Evolutionary conservation across 352 stramenopile genomes (phyloP).

Genomic region (Nothophytophthora sp.): DNA sequence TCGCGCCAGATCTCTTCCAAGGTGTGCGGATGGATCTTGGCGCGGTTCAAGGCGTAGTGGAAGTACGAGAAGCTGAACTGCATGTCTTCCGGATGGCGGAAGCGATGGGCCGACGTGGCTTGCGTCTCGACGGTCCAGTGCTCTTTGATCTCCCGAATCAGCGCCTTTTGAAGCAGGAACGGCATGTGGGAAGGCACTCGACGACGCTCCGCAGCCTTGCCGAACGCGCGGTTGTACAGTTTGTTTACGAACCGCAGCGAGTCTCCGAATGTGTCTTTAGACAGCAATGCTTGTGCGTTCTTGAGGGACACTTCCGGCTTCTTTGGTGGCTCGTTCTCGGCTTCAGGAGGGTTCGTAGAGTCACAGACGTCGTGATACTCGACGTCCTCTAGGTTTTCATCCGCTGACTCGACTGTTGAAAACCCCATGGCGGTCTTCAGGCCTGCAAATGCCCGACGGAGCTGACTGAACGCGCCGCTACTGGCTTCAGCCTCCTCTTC

Average conservation of each 20-base stretch:
- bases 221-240: slow-evolving; percentile 90
- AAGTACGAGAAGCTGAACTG: slow-evolving; percentile 97
- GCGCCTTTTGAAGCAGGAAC: slow-evolving; percentile 89
- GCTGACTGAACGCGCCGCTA: slow-evolving; percentile 10
- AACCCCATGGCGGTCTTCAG: slow-evolving; percentile 40
- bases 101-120: slow-evolving; percentile 85
- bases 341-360: slow-evolving; percentile 2
- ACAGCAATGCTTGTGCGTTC: slow-evolving; percentile 55
- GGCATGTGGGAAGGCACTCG: slow-evolving; percentile 95
- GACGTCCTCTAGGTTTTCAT: slow-evolving; percentile 60
- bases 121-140: slow-evolving; percentile 72
- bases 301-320: slow-evolving; percentile 22
- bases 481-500: slow-evolving; percentile 13
- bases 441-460: slow-evolving; percentile 14
- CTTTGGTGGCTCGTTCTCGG: slow-evolving; percentile 4
- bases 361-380: slow-evolving; percentile 74
- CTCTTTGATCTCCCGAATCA: slow-evolving; percentile 91
- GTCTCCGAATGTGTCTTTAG: slow-evolving; percentile 92
- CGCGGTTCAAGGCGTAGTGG: slow-evolving; percentile 91
- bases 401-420: slow-evolving; percentile 35
- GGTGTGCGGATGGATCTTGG: slow-evolving; percentile 75
- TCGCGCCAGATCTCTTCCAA: slow-evolving; percentile 82
- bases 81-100: slow-evolving; percentile 92
- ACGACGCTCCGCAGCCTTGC: slow-evolving; percentile 61
- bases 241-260: slow-evolving; percentile 93